Evolutionary conservation across 768 basidiomycete genomes (phyloP).

Genomic region (Xerocomus brunneocitrinus): DNA sequence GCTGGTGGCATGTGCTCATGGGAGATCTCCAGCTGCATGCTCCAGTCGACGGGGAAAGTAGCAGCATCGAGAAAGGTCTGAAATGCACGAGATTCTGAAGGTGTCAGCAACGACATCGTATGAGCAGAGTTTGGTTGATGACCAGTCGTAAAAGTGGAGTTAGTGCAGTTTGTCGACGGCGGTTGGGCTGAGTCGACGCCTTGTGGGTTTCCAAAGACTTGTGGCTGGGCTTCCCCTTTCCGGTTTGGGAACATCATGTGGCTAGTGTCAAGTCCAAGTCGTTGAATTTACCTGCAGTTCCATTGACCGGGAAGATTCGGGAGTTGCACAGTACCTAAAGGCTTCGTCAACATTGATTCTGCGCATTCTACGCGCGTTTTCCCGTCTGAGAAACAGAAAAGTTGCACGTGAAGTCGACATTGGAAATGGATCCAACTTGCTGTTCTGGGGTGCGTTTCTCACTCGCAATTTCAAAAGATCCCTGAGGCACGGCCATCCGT

Average conservation of each 20-base stretch:
- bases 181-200: slow-evolving; percentile 14
- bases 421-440: too few species aligned
- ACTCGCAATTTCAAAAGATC: not conserved
- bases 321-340: not conserved
- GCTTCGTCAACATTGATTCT: too few species aligned
- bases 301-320: not conserved
- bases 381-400: not conserved
- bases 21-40: slow-evolving; percentile 31
- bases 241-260: slow-evolving; percentile 19
- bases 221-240: slow-evolving; percentile 32
- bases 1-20: slow-evolving; percentile 47
- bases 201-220: slow-evolving; percentile 17
- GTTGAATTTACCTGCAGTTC: not conserved
- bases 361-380: not conserved
- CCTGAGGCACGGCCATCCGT: not conserved
- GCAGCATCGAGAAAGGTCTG: slow-evolving; percentile 62
- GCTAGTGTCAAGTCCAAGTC: slow-evolving; percentile 3
- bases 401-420: slow-evolving; percentile 13
- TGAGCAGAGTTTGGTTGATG: not conserved
- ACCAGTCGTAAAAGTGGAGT: not conserved
- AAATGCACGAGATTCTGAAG: slow-evolving; percentile 62
- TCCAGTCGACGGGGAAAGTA: slow-evolving; percentile 46
- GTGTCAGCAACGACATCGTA: slow-evolving; percentile 59
- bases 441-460: slow-evolving; percentile 12
- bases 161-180: slow-evolving; percentile 3